Evolutionary conservation across 441 rosid genomes (phyloP).

Genomic region (Mallotus japonicus): DNA sequence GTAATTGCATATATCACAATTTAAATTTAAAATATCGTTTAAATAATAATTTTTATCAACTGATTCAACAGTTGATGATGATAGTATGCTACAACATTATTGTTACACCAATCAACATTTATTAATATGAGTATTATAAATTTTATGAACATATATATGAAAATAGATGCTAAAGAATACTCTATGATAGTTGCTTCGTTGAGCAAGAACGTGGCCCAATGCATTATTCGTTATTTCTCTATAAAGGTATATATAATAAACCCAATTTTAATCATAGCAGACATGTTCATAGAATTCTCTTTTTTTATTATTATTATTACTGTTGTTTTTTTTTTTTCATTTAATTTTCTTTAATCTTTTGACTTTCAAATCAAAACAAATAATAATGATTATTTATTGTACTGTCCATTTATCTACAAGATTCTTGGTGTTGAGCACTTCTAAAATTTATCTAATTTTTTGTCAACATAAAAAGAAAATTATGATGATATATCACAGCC

Average conservation of each 20-base stretch:
- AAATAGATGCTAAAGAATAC: background rate
- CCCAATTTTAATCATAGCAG: background rate
- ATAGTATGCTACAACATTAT: no score
- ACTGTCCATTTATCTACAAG: no score
- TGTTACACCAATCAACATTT: no score
- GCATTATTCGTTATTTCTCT: background rate
- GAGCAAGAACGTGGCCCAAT: background rate
- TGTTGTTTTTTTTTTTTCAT: background rate
- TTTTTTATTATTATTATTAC: background rate
- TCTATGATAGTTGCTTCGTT: background rate
- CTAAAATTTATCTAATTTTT: conserved; percentile 10
- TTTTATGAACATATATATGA: background rate
- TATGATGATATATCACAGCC: background rate
- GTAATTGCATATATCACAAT: no score
- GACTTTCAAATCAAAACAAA: conserved; percentile 18
- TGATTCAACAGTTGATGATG: no score
- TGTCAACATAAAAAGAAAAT: background rate
- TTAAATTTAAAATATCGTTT: no score
- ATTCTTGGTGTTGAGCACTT: background rate
- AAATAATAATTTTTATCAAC: no score
- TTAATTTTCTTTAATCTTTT: background rate
- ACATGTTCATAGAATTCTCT: background rate
- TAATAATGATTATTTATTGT: conserved; percentile 9
- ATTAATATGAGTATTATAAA: background rate
- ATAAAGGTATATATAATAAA: background rate